These are phyloP conservation scores for Stylonectria norvegica DNA, from an alignment of 2,329 filamentous ascomycete species.

Conservation along the genomic window DNA sequence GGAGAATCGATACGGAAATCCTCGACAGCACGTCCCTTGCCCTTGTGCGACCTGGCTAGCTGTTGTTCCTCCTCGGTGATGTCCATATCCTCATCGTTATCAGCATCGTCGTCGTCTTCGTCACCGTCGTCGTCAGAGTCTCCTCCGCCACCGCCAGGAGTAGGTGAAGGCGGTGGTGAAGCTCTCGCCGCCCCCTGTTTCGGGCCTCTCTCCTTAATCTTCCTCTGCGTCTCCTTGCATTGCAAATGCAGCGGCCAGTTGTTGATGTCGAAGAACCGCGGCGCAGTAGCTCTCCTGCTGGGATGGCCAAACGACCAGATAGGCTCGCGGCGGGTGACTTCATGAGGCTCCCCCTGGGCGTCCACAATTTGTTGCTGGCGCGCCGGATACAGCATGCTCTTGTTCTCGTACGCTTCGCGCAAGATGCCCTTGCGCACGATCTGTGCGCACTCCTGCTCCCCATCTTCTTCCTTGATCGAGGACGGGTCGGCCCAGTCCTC, in stretches of 20 bases:
- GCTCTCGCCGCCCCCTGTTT: background rate
- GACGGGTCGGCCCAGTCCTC: conserved; percentile 7
- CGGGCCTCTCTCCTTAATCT: conserved; percentile 22
- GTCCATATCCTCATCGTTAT: background rate
- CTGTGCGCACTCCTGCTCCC: conserved; percentile 3
- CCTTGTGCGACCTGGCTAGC: too few species aligned
- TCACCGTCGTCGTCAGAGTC: background rate
- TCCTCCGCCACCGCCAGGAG: too few species aligned
- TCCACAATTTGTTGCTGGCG: conserved; percentile 26
- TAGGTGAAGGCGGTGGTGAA: too few species aligned
- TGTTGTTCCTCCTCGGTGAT: background rate
- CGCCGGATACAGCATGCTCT: conserved; percentile 40
- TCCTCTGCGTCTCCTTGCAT: conserved; percentile 24
- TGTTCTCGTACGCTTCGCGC: conserved; percentile 42
- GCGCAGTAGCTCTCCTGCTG: conserved; percentile 12
- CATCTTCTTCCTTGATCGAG: conserved; percentile 3
- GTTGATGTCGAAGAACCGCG: conserved; percentile 43
- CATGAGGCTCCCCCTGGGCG: conserved; percentile 11
- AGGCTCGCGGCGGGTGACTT: conserved; percentile 26
- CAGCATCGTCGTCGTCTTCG: background rate
- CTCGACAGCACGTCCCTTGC: too few species aligned
- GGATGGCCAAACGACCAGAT: conserved; percentile 32
- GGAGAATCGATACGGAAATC: too few species aligned
- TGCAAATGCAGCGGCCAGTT: conserved; percentile 47
- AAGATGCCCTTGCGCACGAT: conserved; percentile 40